Base-by-base conservation (phyloP, 2,329 filamentous ascomycete genomes). In the Ceratocystis smalleyi region DNA sequence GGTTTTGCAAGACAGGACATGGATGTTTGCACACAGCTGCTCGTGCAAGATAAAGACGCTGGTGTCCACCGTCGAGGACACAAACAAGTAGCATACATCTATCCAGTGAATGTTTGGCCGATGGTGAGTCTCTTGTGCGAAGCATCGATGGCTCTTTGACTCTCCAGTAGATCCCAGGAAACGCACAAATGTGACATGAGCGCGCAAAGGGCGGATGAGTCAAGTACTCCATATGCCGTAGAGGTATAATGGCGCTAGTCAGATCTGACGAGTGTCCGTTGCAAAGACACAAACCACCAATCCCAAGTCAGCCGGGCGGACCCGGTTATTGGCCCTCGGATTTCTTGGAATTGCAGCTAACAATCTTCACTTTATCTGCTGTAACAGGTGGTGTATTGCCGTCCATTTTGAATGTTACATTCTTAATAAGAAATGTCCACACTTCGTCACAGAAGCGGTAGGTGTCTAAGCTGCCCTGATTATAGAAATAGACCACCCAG, bases 361-460 rank as follows among this genome's bases (percentile, higher is more conserved):
- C 94, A 70, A 99, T 99, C 84, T 97, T 97, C 75, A 99, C 89
- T 74, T 91, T 92, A 73, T 96, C 92, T 22, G 91, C 91, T 45
- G 82, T 78, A 15, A 97, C 84, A 0, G 83, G 82, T 67, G 85
- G 82, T 65, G 82, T 83, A 69, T 81, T 81, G 62, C 87, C 89
- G 70, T 97, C 92, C 78, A 97, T 87, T 78, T 99, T 99, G 79
- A 99, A 97, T n/a, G 86, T 91, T 64, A 97, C 91, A 69, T 97
- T 94, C 77, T 96, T 96, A 76, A 99, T 95, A 66, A 99, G 83
- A 75, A 99, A 99, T 1, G 94, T 99, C 94, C 94, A 99, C 66
- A 99, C 94, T 77, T 99, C 94, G 76, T 99, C 94, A 78, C 94
- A 99, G 81, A 99, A 99, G 70, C 94, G 88, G 79, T 99, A 99